These are phyloP conservation scores for Sergeia podlipaevii DNA, from an alignment of 208 protist genomes.

Conservation along the genomic window DNA sequence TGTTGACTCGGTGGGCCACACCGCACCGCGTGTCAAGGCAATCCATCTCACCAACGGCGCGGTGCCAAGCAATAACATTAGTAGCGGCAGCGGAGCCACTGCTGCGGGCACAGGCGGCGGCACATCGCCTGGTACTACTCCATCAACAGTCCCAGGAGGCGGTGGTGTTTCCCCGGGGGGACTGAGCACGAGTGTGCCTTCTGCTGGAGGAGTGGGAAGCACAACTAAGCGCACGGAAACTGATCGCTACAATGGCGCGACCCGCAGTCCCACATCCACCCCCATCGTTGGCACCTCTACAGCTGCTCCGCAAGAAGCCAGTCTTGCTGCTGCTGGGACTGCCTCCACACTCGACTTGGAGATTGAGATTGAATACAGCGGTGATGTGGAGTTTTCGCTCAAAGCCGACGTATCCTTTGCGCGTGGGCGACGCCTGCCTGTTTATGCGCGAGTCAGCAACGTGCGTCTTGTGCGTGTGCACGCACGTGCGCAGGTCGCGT, in stretches of 20 bases:
- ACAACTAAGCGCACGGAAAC: too few species aligned
- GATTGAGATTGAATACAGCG: constrained; percentile 78
- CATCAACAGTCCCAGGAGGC: not conserved
- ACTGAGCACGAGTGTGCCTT: too few species aligned
- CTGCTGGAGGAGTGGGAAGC: too few species aligned
- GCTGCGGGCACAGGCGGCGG: not conserved
- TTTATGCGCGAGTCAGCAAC: constrained; percentile 57
- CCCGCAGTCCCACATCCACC: too few species aligned
- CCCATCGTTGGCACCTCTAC: too few species aligned
- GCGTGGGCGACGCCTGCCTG: constrained; percentile 67
- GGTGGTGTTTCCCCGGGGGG: too few species aligned
- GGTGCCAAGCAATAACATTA: constrained; percentile 8
- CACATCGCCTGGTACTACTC: not conserved
- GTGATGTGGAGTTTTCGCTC: constrained; percentile 54
- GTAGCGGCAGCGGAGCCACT: not conserved
- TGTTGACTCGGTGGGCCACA: constrained; percentile 55
- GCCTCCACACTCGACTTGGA: constrained; percentile 53
- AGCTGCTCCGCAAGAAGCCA: too few species aligned
- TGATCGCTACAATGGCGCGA: too few species aligned
- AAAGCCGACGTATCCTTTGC: constrained; percentile 64
- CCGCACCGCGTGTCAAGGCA: constrained; percentile 50
- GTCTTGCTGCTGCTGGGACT: too few species aligned
- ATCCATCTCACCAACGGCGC: constrained; percentile 47
- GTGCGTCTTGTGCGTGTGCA: constrained; percentile 38
- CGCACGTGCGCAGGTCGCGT: constrained; percentile 38